Evolutionary conservation across 1,284 basidiomycete species (phyloP), one percentile per base, ranked within the genome.

Genomic region (Ustilago trichophora): DNA sequence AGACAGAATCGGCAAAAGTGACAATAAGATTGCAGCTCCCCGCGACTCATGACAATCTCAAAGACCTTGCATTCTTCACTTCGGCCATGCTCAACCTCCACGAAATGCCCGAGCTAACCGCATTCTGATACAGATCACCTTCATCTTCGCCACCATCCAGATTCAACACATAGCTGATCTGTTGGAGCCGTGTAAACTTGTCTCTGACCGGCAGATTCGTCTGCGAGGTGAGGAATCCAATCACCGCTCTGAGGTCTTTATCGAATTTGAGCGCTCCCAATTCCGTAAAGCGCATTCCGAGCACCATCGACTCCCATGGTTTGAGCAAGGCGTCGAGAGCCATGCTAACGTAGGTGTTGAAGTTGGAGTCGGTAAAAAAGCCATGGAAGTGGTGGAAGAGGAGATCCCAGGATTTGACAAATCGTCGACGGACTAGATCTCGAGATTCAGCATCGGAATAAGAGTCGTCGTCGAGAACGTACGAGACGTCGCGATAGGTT

Each of bases 181-280:
- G 96, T 77, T 95, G 92, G 54, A 99, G 82, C 18, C 95, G 85
- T 19, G 90, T 85, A 79, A 98, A 97, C 80, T 93, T 93, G 73
- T 97, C 94, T 56, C 95, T 85, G 2, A 84, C 46, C 11, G 92
- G 91, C 80, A 92, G 92, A 1, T 87, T 85, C 5, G 91, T 91
- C 78, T 96, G 93, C 1, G 88, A 87, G 0, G 90, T 89, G 15
- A 99, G 86, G 82, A 91, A 93, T 3, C 88, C 86, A 12, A 88
- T 88, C 58, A 98, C 87, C 2, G 90, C 87, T 29, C 96, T 87
- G 33, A 98, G 83, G 80, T 99, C 96, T 25, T 91, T 88, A 77
- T 99, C 96, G 80, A 97, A 96, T 13, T 93, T 90, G 59, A 98
- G 90, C 3, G 94, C 94, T n/a, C 96, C 96, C 46, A 98, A 87